phyloP scores from a whole-genome alignment of 345 rosid species.

The Garcia nutans region DNA sequence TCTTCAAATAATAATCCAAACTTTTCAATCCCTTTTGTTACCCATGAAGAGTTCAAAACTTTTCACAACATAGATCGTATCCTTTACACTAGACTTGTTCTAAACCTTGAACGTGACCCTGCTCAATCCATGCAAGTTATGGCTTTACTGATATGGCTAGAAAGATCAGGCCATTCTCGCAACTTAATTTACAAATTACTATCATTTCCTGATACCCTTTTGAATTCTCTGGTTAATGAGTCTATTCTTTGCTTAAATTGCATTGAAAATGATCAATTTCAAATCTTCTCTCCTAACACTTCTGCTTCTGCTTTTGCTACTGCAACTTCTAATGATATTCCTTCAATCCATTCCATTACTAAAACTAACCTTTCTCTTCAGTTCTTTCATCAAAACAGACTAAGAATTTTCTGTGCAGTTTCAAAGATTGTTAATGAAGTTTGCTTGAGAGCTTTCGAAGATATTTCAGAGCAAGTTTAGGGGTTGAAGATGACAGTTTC shows the following conservation, averaged over 20 bases:
- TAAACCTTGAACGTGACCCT: constrained; percentile 44
- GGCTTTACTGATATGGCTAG: constrained; percentile 64
- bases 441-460: constrained; percentile 52
- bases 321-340: background rate
- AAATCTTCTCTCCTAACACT: background rate
- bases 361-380: constrained; percentile 26
- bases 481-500: background rate
- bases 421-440: constrained; percentile 32
- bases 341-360: constrained; percentile 34
- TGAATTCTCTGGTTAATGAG: constrained; percentile 50
- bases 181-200: constrained; percentile 31
- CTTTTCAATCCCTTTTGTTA: constrained; percentile 7
- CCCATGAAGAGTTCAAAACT: constrained; percentile 40
- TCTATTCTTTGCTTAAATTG: constrained; percentile 46
- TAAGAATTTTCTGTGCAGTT: constrained; percentile 20
- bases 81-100: constrained; percentile 45
- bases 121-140: constrained; percentile 48
- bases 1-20: background rate
- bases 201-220: constrained; percentile 31
- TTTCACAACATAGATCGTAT: constrained; percentile 60
- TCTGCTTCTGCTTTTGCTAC: too few relatives aligned
- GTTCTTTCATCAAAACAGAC: constrained; percentile 40
- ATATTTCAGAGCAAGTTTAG: constrained; percentile 25
- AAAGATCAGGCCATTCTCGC: constrained; percentile 22
- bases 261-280: constrained; percentile 25